phyloP scores from a whole-genome alignment of 257 asterid species.

The Plantago ovata region DNA sequence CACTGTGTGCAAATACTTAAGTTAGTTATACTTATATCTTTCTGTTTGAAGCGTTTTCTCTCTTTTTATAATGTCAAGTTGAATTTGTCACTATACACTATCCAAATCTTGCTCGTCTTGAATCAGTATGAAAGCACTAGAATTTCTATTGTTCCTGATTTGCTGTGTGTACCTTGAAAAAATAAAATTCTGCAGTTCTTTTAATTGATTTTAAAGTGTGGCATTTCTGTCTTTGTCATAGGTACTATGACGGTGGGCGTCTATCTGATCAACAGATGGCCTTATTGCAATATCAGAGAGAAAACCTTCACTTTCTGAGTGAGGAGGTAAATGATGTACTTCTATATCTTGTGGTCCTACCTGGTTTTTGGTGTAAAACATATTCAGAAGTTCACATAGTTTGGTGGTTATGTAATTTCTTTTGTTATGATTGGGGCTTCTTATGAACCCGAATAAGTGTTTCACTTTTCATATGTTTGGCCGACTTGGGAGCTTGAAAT shows the following conservation, averaged over 20 bases:
- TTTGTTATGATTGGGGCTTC: conserved; percentile 11
- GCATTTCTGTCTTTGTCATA: conserved; percentile 26
- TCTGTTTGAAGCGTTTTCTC: no score
- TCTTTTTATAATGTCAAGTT: no score
- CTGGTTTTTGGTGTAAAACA: conserved; percentile 11
- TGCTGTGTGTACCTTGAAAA: conserved; percentile 3
- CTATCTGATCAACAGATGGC: conserved; percentile 99
- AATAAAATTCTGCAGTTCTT: not conserved
- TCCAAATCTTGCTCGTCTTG: no score
- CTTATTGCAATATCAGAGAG: conserved; percentile 92
- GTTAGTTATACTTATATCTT: no score
- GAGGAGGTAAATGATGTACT: conserved; percentile 66
- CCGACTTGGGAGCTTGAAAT: conserved; percentile 14
- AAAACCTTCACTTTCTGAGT: conserved; percentile 92
- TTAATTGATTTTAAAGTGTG: conserved; percentile 5
- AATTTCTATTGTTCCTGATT: not conserved
- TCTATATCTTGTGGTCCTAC: not conserved
- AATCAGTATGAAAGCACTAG: no score
- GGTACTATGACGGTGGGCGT: conserved; percentile 93
- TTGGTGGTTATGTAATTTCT: conserved; percentile 6
- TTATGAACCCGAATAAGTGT: conserved; percentile 14
- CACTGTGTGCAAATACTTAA: no score
- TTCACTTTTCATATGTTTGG: conserved; percentile 7
- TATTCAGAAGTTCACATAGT: not conserved
- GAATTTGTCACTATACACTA: no score